Conservation (phyloP, 1,139 yeast genomes). For the Meyerozyma guilliermondii region DNA sequence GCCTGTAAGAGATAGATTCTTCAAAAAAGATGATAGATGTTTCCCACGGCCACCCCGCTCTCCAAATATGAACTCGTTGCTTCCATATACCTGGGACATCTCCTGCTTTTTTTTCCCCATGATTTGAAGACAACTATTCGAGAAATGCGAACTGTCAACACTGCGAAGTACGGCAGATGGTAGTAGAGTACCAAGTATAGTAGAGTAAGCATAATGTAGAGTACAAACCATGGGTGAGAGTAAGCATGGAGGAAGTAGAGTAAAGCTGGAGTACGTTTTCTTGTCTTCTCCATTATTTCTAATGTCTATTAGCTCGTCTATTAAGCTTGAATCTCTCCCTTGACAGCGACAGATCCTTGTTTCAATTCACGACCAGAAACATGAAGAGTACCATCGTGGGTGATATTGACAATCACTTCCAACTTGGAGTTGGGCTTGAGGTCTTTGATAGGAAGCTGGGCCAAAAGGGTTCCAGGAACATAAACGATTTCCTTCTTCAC, state of each 20-base stretch:
- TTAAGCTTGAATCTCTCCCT: constrained; percentile 35
- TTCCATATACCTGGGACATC: constrained; percentile 55
- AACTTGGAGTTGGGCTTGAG: constrained; percentile 63
- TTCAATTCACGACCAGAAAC: constrained; percentile 79
- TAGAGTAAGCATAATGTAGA: no score
- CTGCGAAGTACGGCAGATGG: not conserved
- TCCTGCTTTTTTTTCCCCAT: constrained; percentile 49
- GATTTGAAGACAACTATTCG: constrained; percentile 1
- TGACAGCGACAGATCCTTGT: constrained; percentile 55
- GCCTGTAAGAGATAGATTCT: constrained; percentile 39
- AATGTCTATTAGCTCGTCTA: not conserved
- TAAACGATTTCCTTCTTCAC: constrained; percentile 67
- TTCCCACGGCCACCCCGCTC: constrained; percentile 68
- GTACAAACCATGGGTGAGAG: no score
- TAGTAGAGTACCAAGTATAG: not conserved
- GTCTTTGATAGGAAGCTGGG: constrained; percentile 72
- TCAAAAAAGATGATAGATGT: constrained; percentile 53
- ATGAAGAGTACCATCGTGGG: constrained; percentile 78
- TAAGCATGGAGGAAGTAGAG: no score
- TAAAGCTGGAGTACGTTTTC: no score
- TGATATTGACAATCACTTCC: constrained; percentile 79
- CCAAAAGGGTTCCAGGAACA: constrained; percentile 71
- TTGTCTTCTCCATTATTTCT: no score
- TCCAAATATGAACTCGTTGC: constrained; percentile 60
- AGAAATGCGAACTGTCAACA: not conserved